Base-by-base conservation (phyloP, 148 eudicot species). In the Tetragonia tetragonoides region DNA sequence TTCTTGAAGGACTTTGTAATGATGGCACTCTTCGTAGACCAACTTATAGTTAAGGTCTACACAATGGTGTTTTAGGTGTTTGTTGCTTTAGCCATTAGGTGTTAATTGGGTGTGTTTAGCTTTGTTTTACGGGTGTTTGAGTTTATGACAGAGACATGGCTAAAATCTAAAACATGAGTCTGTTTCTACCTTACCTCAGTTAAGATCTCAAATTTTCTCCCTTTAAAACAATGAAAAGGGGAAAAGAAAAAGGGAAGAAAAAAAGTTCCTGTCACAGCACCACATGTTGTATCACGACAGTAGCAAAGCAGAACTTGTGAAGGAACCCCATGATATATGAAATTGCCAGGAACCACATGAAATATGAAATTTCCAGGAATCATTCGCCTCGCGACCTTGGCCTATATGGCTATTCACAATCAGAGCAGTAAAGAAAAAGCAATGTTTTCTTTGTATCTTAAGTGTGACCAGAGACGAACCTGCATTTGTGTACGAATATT, bases 401-500 rank as follows among this genome's bases (percentile, higher is more conserved):
- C 21, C 57, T 34, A 24, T 3, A 8, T 34, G 5, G n/a, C 15
- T 41, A 7, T 18, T 41, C 34, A 51, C 53, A 15, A 42, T 10
- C 15, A 10, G 60, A 56, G 3, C 46, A 68, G 28, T 7, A 68
- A 42, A 77, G 74, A 69, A 23, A 81, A 59, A 39, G 54, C 28
- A 39, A 56, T 64, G 2, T 65, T 39, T 38, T 67, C n/a, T 24
- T 42, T 56, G 23, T 69, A 23, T 17, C 24, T 37, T 16, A 15
- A 23, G 44, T 75, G 46, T 72, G 40, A 62, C 20, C 28, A 60
- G 69, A 71, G 14, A 70, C 67, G 75, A 65, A 95, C 98, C 98
- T 95, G 97, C 81, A 91, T 88, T 78, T 92, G 97, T 0, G 92
- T 95, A 76, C 89, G 96, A 82, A 91, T 81, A 87, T 84, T 91